Base-by-base conservation (phyloP, 306 rosid species). In the Vigna reflexopilosa region DNA sequence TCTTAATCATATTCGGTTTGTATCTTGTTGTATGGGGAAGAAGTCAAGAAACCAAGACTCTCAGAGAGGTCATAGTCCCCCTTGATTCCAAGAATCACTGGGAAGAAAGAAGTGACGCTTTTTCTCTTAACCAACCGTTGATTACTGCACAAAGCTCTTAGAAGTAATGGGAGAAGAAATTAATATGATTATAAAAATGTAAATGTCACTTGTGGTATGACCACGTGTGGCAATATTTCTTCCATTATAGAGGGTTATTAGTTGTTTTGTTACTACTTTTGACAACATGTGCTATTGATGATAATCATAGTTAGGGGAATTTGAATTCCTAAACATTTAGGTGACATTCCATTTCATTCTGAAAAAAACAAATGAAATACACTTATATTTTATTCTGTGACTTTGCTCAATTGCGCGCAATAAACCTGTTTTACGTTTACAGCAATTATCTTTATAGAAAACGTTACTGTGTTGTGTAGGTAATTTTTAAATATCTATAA, bases 21-120 rank as follows among this genome's bases (percentile, higher is more conserved):
- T 88, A 90, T 75, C 77, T 87, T 50, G 89, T 90, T 57, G 85
- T 88, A 13, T 90, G 94, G 95, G 92, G 92, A 13, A 86, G 89
- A 83, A 75, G 71, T 68, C 83, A 83, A 81, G 92, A 90, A 72
- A 80, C 77, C 45, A 86, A 81, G 83, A 51, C 45, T 42, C 76
- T 7, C n/a, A 62, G 38, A 51, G 89, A 82, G 61, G 68, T 47
- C 42, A 64, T 11, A 26, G 81, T 67, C 77, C 54, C 79, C 13
- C 32, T 55, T 40, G 22, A 75, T 22, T 64, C 79, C 54, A n/a
- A 83, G 48, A 70, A 83, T 34, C 76, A 51, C 6, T 0, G 16
- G 74, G 83, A 71, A 75, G 84, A 32, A 73, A 80, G 14, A 34
- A 44, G 61, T 17, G 61, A 66, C 4, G 34, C 44, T 52, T 72